Conservation (phyloP, 2,329 filamentous ascomycete species). For the Chaetomium sp. region DNA sequence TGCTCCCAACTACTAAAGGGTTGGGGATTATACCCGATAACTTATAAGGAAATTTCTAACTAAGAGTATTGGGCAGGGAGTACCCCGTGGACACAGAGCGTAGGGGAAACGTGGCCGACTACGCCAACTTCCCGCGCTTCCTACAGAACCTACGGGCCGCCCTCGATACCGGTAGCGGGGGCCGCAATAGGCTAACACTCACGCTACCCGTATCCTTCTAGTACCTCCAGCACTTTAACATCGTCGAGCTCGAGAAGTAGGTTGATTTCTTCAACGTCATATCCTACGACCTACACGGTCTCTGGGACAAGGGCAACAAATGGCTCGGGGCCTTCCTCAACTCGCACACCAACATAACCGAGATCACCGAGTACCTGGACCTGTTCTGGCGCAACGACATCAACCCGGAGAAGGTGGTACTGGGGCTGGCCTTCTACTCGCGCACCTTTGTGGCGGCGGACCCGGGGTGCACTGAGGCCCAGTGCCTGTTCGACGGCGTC, state of each 20-base stretch:
- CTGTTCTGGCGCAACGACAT: slow-evolving; percentile 11
- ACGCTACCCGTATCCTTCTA: not conserved
- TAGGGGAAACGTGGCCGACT: not conserved
- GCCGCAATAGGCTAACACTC: not conserved
- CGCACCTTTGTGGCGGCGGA: not conserved
- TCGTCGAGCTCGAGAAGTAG: not conserved
- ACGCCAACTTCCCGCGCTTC: not conserved
- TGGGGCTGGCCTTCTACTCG: slow-evolving; percentile 2
- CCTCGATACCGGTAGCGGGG: not conserved
- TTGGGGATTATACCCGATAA: too few relatives aligned
- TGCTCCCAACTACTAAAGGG: too few relatives aligned
- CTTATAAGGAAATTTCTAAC: too few relatives aligned
- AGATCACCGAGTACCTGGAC: not conserved
- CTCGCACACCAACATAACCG: slow-evolving; percentile 8
- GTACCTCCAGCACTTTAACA: slow-evolving; percentile 4
- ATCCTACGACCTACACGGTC: slow-evolving; percentile 2
- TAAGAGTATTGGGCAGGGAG: not conserved
- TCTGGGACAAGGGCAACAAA: not conserved
- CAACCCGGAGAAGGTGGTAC: not conserved
- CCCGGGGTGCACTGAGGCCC: not conserved
- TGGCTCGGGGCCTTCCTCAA: not conserved
- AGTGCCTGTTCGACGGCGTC: slow-evolving; percentile 1
- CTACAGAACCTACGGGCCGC: not conserved
- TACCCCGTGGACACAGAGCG: not conserved
- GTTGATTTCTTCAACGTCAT: slow-evolving; percentile 13